These are phyloP conservation scores for Annulohypoxylon stygium DNA, from an alignment of 495 filamentous ascomycete species.

Conservation along the genomic window DNA sequence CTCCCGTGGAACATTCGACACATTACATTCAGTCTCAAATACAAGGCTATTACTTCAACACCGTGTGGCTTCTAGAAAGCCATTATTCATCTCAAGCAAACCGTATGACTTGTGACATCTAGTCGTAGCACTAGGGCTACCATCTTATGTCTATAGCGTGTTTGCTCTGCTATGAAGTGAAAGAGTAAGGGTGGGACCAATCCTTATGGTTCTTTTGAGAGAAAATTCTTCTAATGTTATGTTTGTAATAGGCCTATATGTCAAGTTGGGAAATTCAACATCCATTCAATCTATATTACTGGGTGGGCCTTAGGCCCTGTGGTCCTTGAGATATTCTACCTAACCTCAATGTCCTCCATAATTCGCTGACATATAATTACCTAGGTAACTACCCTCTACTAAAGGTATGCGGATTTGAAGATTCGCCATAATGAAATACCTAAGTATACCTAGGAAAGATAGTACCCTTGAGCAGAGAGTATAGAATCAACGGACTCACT, in stretches of 20 bases:
- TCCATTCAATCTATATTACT: too few species aligned
- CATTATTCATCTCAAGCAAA: not conserved
- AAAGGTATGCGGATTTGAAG: too few species aligned
- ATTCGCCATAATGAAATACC: too few species aligned
- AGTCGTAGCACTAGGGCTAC: not conserved
- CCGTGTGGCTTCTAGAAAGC: not conserved
- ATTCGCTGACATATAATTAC: not conserved
- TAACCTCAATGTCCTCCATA: not conserved
- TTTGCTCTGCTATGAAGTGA: conserved; percentile 18
- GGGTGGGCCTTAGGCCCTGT: not conserved
- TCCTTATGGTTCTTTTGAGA: not conserved
- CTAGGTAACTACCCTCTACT: not conserved
- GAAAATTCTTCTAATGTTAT: not conserved
- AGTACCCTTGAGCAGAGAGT: too few species aligned
- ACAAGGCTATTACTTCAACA: conserved; percentile 9
- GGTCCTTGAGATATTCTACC: not conserved
- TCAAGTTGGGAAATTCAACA: too few species aligned
- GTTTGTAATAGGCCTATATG: not conserved
- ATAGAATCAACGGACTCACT: too few species aligned
- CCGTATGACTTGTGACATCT: not conserved
- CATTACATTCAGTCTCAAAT: conserved; percentile 1
- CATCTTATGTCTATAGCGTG: not conserved
- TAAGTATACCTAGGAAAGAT: too few species aligned
- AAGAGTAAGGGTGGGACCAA: not conserved
- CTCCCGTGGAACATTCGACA: conserved; percentile 2